Conservation (phyloP, 1,139 yeast genomes). For the Blastobotrys illinoisensis region DNA sequence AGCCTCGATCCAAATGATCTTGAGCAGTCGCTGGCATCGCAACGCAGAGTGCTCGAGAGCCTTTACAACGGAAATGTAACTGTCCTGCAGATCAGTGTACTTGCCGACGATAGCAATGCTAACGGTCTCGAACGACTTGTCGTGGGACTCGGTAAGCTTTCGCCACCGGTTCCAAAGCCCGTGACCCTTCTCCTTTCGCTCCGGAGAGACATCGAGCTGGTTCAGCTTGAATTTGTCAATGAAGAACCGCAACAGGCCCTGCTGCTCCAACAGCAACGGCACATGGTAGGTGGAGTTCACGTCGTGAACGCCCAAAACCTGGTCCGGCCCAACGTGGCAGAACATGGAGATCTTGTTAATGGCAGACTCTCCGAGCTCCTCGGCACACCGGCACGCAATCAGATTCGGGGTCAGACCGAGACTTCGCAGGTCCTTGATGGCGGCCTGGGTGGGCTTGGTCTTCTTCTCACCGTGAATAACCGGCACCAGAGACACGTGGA, state of each 20-base stretch:
- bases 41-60: constrained; percentile 92
- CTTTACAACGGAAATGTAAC: constrained; percentile 90
- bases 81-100: constrained; percentile 91
- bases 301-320: constrained; percentile 95
- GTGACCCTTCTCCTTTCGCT: constrained; percentile 59
- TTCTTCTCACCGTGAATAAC: constrained; percentile 98
- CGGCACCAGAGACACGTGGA: constrained; percentile 95
- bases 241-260: constrained; percentile 74
- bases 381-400: constrained; percentile 96
- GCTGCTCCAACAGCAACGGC: constrained; percentile 84
- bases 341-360: constrained; percentile 96
- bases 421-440: constrained; percentile 91
- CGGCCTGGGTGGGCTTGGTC: constrained; percentile 99
- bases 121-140: constrained; percentile 77
- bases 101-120: constrained; percentile 96
- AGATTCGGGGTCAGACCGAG: constrained; percentile 93
- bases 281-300: constrained; percentile 97
- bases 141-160: constrained; percentile 67
- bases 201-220: constrained; percentile 46
- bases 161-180: constrained; percentile 74
- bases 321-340: constrained; percentile 97
- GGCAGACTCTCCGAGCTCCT: constrained; percentile 72
- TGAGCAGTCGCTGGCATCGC: constrained; percentile 77
- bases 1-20: constrained; percentile 95
- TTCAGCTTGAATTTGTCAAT: constrained; percentile 59